Base-by-base conservation (phyloP, 139 green algal species). In the Micractinium conductrix region DNA sequence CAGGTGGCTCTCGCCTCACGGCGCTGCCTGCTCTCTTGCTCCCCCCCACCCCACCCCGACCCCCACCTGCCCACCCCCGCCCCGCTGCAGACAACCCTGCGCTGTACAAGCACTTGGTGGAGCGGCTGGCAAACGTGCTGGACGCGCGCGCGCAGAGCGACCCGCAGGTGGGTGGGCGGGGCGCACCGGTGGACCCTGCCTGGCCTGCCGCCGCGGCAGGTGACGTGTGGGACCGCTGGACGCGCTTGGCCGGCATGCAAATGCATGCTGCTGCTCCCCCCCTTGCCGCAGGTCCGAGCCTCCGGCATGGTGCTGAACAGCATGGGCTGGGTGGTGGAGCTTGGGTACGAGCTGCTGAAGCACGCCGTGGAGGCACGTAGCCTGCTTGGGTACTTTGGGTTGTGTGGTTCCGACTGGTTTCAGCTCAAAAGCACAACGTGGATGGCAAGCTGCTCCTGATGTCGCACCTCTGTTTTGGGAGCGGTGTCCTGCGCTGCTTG, bases 301-400 rank as follows among this genome's bases (percentile, higher is more conserved):
- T 84, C 90, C 2, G 96, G 96, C 7, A 85, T 96, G 68, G 58
- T 99, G 26, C 90, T 98, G 79, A 99, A 99, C 93, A 98, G 95
- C 10, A 96, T 98, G 90, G 96, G 97, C 43, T 99, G 94, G 93
- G 83, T 98, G 8, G 93, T 98, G 8, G 96, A 92, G 35, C 85
- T 96, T 21, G 96, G 96, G 6, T 99, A 98, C 80, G 93, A 98
- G 78, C 93, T 99, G 74, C 87, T 99, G 43, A 79, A 96, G 42
- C 91, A 99, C 83, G 86, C 91, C 17, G 93, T 98, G n/a, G 50
- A 83, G 37, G 79, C 91, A 91, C n/a, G n/a, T n/a, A n/a, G n/a
- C n/a, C n/a, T n/a, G n/a, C n/a, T n/a, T n/a, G n/a, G n/a, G n/a
- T n/a, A n/a, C n/a, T n/a, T n/a, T n/a, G n/a, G n/a, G n/a, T n/a